A percentile compares a stretch with the other conserved stretches of the same genome.
Evolutionary conservation across 2,329 filamentous ascomycete species (phyloP).

Genomic region (Karstenula rhodostoma): DNA sequence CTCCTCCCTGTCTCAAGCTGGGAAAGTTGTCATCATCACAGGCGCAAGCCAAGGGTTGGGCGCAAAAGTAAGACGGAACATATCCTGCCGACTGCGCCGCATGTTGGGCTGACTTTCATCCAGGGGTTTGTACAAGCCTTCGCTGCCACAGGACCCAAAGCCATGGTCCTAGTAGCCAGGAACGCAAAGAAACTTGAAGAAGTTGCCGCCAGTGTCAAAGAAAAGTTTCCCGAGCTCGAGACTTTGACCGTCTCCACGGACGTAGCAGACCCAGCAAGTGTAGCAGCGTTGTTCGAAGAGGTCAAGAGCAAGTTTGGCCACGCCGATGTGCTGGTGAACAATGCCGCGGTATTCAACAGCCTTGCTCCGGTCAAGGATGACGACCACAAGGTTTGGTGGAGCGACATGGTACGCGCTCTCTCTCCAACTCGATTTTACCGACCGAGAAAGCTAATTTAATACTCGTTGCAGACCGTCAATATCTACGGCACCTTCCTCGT

Average conservation of each 20-base stretch:
- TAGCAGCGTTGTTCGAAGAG: conserved; percentile 30
- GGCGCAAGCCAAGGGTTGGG: conserved; percentile 54
- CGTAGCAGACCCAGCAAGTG: conserved; percentile 32
- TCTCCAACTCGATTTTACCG: background rate
- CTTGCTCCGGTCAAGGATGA: conserved; percentile 27
- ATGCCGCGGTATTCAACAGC: conserved; percentile 27
- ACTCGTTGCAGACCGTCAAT: conserved; percentile 41
- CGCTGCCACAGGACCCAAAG: conserved; percentile 46
- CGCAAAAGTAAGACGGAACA: conserved; percentile 30
- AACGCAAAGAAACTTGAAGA: conserved; percentile 35
- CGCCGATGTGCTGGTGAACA: conserved; percentile 34
- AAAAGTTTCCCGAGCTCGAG: conserved; percentile 41
- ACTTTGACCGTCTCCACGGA: conserved; percentile 43
- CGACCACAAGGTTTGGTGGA: conserved; percentile 32
- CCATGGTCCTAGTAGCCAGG: conserved; percentile 46
- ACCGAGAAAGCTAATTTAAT: background rate
- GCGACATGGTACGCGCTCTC: conserved; percentile 25
- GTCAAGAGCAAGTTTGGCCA: conserved; percentile 32
- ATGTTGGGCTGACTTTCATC: background rate
- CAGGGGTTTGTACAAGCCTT: conserved; percentile 47
- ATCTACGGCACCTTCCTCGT: conserved; percentile 44
- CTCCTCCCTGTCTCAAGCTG: conserved; percentile 43
- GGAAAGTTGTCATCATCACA: conserved; percentile 52
- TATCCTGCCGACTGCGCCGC: conserved; percentile 24
- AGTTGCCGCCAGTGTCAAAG: conserved; percentile 34